Evolutionary conservation across 768 basidiomycete genomes (phyloP).

Genomic region (Amanita phalloides): DNA sequence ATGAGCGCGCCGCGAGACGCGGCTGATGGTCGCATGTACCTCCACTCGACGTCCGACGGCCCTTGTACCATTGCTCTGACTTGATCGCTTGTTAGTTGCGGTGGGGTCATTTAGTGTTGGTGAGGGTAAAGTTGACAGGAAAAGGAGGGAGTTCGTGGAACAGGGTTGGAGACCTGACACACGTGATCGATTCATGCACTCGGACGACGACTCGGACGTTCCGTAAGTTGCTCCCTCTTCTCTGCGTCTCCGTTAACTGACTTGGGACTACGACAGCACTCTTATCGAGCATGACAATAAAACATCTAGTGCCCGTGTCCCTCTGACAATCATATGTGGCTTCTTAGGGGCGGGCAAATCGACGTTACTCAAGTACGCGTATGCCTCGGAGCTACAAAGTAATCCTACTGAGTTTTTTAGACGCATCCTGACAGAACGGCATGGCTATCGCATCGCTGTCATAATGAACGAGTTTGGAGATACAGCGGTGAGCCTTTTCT

Average conservation of each 20-base stretch:
- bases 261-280: conserved; percentile 7
- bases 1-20: not conserved
- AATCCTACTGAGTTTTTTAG: conserved; percentile 20
- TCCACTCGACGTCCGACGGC: conserved; percentile 78
- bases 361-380: conserved; percentile 67
- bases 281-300: conserved; percentile 16
- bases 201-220: conserved; percentile 34
- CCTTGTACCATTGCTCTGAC: conserved; percentile 62
- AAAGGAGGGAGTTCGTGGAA: not conserved
- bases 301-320: conserved; percentile 32
- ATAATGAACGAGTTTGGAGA: conserved; percentile 99
- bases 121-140: not conserved
- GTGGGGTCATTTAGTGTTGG: not conserved
- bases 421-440: conserved; percentile 84
- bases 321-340: conserved; percentile 90
- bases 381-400: not conserved
- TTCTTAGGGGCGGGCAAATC: conserved; percentile 95
- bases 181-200: not conserved
- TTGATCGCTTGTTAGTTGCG: conserved; percentile 26
- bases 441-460: conserved; percentile 94
- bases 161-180: not conserved
- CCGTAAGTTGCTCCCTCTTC: conserved; percentile 28
- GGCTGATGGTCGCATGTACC: conserved; percentile 23
- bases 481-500: conserved; percentile 57
- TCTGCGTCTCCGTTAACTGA: not conserved